A percentile compares a stretch with the other conserved stretches of the same genome.
phyloP scores from a whole-genome alignment of 108 stramenopile genomes.

The Discostella stelligeroides region DNA sequence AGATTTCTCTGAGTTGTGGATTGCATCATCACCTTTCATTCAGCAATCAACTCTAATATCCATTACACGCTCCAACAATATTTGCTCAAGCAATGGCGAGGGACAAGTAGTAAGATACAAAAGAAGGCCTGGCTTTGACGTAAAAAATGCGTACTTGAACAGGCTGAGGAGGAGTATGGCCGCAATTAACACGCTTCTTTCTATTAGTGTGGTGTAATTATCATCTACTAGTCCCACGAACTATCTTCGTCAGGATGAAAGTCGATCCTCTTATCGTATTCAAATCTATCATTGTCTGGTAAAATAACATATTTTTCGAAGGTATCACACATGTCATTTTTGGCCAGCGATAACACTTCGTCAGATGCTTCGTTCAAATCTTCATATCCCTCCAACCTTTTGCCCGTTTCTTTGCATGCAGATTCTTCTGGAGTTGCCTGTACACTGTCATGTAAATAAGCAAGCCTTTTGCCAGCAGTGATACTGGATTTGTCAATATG shows the following conservation, averaged over 20 bases:
- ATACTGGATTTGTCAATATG: not conserved
- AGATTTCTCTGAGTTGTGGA: too few species aligned
- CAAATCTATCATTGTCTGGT: slow-evolving; percentile 52
- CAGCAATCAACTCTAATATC: too few species aligned
- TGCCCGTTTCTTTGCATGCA: slow-evolving; percentile 3
- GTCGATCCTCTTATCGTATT: slow-evolving; percentile 51
- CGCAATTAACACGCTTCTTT: too few species aligned
- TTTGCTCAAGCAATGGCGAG: too few species aligned
- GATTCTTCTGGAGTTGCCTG: not conserved
- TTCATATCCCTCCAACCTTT: slow-evolving; percentile 14
- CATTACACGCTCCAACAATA: too few species aligned
- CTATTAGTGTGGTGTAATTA: too few species aligned
- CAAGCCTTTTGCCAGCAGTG: too few species aligned
- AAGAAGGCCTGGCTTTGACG: too few species aligned
- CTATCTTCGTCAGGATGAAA: slow-evolving; percentile 58
- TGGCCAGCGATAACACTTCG: slow-evolving; percentile 42
- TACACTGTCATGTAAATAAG: not conserved
- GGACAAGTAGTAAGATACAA: too few species aligned
- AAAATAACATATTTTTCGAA: slow-evolving; percentile 37
- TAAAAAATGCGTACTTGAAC: too few species aligned
- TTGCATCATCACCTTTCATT: too few species aligned
- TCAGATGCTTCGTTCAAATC: slow-evolving; percentile 47
- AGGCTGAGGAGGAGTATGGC: too few species aligned
- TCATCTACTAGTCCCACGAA: not conserved
- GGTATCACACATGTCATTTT: slow-evolving; percentile 46